phyloP scores from a whole-genome alignment of 371 early-diverging fungal genomes.

The Apophysomyces elegans region DNA sequence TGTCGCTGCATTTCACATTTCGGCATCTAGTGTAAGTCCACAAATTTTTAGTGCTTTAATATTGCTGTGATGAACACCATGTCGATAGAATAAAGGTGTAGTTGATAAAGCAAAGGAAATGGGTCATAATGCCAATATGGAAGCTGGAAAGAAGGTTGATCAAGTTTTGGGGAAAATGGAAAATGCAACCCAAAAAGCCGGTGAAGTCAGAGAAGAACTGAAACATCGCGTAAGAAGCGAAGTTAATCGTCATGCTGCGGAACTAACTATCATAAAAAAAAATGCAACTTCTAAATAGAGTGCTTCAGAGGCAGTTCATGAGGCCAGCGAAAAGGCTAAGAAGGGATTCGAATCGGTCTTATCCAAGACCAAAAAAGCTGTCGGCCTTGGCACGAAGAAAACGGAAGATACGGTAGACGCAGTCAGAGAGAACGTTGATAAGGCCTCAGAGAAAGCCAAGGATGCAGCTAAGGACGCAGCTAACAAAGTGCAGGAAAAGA shows the following conservation, averaged over 20 bases:
- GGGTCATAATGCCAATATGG: slow-evolving; percentile 18
- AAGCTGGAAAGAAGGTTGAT: slow-evolving; percentile 17
- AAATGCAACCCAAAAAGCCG: slow-evolving; percentile 13
- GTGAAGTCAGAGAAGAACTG: slow-evolving; percentile 14
- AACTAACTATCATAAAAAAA: slow-evolving; percentile 11
- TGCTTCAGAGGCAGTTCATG: neutral
- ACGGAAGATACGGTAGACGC: slow-evolving; percentile 6
- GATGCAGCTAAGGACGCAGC: no score
- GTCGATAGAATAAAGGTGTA: neutral
- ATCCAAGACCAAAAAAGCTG: slow-evolving; percentile 21
- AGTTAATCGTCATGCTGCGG: neutral
- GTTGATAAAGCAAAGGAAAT: slow-evolving; percentile 23
- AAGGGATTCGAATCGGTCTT: slow-evolving; percentile 6
- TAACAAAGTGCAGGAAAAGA: no score
- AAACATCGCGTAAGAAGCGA: slow-evolving; percentile 13
- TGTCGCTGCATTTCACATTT: neutral
- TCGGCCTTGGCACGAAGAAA: slow-evolving; percentile 18
- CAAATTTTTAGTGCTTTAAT: neutral
- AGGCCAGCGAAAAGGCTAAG: slow-evolving; percentile 16
- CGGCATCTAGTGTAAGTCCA: neutral
- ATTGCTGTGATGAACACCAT: neutral
- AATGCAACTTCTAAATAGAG: neutral
- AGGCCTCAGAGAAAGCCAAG: neutral
- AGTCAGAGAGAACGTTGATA: slow-evolving; percentile 1
- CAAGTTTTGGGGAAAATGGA: slow-evolving; percentile 17